Base-by-base conservation (phyloP, 176 grass and related monocot genomes). In the Raddia distichophylla region DNA sequence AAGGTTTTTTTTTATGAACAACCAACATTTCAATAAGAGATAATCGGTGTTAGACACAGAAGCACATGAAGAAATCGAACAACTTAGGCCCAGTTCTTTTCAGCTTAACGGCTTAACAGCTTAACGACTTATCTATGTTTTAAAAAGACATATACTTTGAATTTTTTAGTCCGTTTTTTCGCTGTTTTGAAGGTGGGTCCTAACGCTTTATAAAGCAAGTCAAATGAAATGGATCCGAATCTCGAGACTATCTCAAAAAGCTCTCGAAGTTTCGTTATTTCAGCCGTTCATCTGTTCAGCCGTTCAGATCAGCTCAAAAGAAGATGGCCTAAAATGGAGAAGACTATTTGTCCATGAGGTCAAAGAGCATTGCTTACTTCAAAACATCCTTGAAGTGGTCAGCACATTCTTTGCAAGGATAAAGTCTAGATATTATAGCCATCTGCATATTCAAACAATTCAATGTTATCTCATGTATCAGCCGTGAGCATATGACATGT, bases 331-430 rank as follows among this genome's bases (percentile, higher is more conserved):
- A 32, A 59, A 68, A 90, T 56, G 54, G 67, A 60, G 0, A 51
- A 3, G 42, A 19, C 0, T 48, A 50, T 71, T 64, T 76, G 66
- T 77, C 7, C 40, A 71, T 76, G 56, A 76, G 67, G 14, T 42
- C n/a, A 54, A 60, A 80, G 34, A 64, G 37, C 27, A 73, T 67
- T 75, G 68, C 95, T 98, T 94, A 99, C 93, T 91, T 95, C 76
- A 99, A 82, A 69, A 99, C 84, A 90, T 95, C 91, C 77, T 93
- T 93, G 82, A 99, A 95, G 94, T 99, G 93, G 76, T 90, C 88
- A 17, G 90, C 87, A 16, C 96, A 99, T 85, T 99, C 93, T 90
- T 91, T 99, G 85, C 96, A 99, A 73, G 96, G 96, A 51, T 99
- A 99, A 18, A 95, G 74, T 79, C 96, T 88, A 15, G 92, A 95